Base-by-base conservation (phyloP, 768 basidiomycete genomes). In the Ramaria sp. region DNA sequence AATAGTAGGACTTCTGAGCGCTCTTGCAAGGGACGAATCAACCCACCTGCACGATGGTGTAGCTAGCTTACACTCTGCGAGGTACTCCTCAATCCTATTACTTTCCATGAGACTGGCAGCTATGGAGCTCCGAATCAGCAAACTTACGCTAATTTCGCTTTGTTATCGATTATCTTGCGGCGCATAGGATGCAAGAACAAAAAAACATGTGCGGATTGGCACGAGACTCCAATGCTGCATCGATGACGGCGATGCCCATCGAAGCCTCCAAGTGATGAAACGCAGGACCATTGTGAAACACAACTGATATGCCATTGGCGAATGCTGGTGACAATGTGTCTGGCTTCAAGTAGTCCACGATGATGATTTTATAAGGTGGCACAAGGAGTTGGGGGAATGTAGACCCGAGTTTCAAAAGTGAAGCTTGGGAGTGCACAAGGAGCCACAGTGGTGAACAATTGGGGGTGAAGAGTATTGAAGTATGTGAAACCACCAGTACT, bases 41-140 rank as follows among this genome's bases (percentile, higher is more conserved):
- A 45, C 38, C 5, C 30, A 61, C 66, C 61, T 66, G 60, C 18
- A 69, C 63, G 42, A 72, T 69, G 16, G 70, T 70, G 56, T 69
- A 69, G 36, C 62, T 55, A 71, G 44, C 27, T 24, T 67, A 8
- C 67, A 69, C 42, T 69, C 67, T 45, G 67, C 62, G 8, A 71
- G 65, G 36, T 69, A 65, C 50, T 71, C 65, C 58, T 71, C 70
- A 22, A 41, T 32, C 28, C 24, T 25, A 39, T 18, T 15, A 5
- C 38, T 15, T 15, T 18, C 18, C 38, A 50, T 20, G n/a, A n/a
- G n/a, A n/a, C 16, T 0, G 41, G 15, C 18, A 41, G 27, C 13
- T 39, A 15, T 39, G 38, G 5, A 15, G 38, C 16, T 39, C 38
- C 16, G 38, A 39, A 39, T 38, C 12, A 27, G 37, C 12, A 32